Percentiles rank a stretch among this genome's conserved stretches.
Conservation (phyloP, 305 asterid species). For the Fraxinus velutina region DNA sequence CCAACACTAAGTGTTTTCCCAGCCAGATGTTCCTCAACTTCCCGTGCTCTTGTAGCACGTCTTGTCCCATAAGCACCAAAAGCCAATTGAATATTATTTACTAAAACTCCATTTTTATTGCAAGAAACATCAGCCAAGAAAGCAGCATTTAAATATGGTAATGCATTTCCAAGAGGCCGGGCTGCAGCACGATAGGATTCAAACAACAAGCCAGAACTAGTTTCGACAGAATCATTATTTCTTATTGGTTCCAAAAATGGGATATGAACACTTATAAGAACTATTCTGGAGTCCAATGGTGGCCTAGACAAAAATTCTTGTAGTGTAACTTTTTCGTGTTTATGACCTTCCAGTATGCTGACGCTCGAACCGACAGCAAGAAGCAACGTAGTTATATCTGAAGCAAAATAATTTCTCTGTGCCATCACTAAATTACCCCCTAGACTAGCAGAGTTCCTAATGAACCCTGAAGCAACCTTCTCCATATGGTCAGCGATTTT, state of each 20-base stretch:
- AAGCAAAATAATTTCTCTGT: conserved; percentile 73
- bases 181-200: conserved; percentile 75
- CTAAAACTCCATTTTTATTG: conserved; percentile 30
- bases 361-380: conserved; percentile 62
- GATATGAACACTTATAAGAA: conserved; percentile 59
- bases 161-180: conserved; percentile 83
- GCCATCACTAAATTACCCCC: conserved; percentile 92
- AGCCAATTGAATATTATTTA: conserved; percentile 36
- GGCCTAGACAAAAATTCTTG: conserved; percentile 65
- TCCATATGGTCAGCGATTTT: conserved; percentile 65
- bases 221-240: conserved; percentile 22
- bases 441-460: conserved; percentile 76
- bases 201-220: conserved; percentile 43
- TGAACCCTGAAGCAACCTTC: conserved; percentile 61
- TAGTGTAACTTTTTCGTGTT: conserved; percentile 38
- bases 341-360: conserved; percentile 36
- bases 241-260: conserved; percentile 42
- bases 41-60: conserved; percentile 47
- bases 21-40: conserved; percentile 52
- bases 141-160: conserved; percentile 84
- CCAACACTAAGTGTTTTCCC: conserved; percentile 40
- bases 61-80: conserved; percentile 63
- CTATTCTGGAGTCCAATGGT: conserved; percentile 43
- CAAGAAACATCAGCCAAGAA: conserved; percentile 67
- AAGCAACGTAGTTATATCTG: conserved; percentile 77